phyloP scores from a whole-genome alignment of 108 stramenopile species.

The Ochromonas danica region DNA sequence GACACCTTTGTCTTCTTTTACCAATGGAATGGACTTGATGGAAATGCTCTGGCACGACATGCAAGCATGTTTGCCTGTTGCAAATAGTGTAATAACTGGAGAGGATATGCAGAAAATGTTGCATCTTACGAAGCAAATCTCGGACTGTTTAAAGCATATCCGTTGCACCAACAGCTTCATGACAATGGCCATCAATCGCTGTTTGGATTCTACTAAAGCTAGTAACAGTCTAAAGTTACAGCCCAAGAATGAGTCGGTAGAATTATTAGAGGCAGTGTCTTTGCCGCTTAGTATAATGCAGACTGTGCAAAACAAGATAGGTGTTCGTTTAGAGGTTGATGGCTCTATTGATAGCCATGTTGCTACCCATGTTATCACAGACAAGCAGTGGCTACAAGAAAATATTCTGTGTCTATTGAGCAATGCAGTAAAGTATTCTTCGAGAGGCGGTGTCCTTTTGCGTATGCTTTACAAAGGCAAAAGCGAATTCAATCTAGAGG shows the following conservation, averaged over 20 bases:
- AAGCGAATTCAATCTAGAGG: too few species aligned
- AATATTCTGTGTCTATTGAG: slow-evolving; percentile 4
- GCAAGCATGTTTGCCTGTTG: too few species aligned
- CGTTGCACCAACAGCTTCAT: too few species aligned
- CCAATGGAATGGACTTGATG: not conserved
- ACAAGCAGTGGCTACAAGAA: slow-evolving; percentile 27
- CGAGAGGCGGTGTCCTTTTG: not conserved
- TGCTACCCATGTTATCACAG: not conserved
- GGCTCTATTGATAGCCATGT: too few species aligned
- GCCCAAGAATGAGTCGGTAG: not conserved
- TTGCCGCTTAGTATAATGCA: not conserved
- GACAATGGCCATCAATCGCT: too few species aligned
- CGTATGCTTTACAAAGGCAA: too few species aligned
- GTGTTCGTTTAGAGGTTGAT: not conserved
- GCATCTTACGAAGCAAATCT: too few species aligned
- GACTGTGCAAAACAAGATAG: not conserved
- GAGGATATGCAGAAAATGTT: too few species aligned
- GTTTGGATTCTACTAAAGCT: too few species aligned
- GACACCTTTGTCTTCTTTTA: not conserved
- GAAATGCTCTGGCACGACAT: too few species aligned
- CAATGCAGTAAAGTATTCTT: slow-evolving; percentile 9
- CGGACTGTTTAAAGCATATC: too few species aligned
- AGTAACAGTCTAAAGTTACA: not conserved
- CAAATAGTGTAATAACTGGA: too few species aligned
- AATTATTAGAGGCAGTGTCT: not conserved